Conservation (phyloP, 176 grass and related monocot genomes). For the Canna indica region DNA sequence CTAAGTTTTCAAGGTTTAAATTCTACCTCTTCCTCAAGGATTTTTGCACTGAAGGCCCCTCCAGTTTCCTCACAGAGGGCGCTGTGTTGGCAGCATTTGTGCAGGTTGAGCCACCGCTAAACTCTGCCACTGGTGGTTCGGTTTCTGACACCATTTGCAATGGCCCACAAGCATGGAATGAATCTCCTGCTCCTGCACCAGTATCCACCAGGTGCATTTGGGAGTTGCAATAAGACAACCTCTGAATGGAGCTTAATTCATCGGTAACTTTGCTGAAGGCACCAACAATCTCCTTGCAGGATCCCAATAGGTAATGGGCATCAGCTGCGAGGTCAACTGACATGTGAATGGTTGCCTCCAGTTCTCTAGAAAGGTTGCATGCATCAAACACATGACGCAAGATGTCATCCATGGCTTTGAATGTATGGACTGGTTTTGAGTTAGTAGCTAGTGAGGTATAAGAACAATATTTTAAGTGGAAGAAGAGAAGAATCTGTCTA, state of each 20-base stretch:
- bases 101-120: neutral
- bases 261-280: conserved; percentile 14
- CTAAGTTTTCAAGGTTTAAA: neutral
- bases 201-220: neutral
- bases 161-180: neutral
- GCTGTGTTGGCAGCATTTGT: neutral
- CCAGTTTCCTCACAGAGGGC: neutral
- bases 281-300: conserved; percentile 10
- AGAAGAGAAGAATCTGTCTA: neutral
- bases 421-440: no score
- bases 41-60: conserved; percentile 1
- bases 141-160: neutral
- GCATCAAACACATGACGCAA: conserved; percentile 22
- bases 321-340: neutral
- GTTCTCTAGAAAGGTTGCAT: conserved; percentile 25
- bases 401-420: conserved; percentile 35
- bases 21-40: conserved; percentile 31
- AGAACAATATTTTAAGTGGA: neutral
- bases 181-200: neutral
- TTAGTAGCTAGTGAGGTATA: no score
- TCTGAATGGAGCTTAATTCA: neutral
- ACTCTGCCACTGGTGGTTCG: neutral
- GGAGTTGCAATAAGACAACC: neutral
- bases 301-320: conserved; percentile 12
- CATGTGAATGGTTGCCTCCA: conserved; percentile 14